Percentiles rank a stretch among this genome's conserved stretches.
These are phyloP conservation scores for Magnaporthiopsis poae DNA, from an alignment of 2,329 filamentous ascomycete genomes.

Conservation along the genomic window DNA sequence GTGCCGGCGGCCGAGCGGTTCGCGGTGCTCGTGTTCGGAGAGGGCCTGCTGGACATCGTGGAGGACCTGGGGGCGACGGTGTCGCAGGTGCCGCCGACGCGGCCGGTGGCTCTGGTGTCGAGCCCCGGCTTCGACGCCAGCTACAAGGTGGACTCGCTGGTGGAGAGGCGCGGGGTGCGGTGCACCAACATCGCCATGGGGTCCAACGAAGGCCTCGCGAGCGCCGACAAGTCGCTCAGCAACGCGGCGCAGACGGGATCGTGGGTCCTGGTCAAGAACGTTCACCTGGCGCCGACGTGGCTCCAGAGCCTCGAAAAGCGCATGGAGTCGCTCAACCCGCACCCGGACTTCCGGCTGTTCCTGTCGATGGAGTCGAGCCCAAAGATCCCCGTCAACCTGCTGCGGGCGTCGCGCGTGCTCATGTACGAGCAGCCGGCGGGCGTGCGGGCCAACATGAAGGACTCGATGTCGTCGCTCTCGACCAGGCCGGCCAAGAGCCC, in stretches of 20 bases:
- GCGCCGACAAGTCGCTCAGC: slow-evolving; percentile 88
- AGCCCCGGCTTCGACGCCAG: slow-evolving; percentile 95
- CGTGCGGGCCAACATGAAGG: slow-evolving; percentile 96
- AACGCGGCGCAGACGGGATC: slow-evolving; percentile 83
- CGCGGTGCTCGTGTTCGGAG: slow-evolving; percentile 73
- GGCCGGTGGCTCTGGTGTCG: slow-evolving; percentile 84
- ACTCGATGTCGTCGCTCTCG: slow-evolving; percentile 77
- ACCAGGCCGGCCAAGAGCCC: slow-evolving; percentile 68
- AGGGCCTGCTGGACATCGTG: slow-evolving; percentile 69
- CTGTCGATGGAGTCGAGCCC: slow-evolving; percentile 94
- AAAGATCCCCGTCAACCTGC: slow-evolving; percentile 91
- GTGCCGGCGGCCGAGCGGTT: slow-evolving; percentile 90
- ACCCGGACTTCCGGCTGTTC: slow-evolving; percentile 87
- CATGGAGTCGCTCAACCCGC: slow-evolving; percentile 87
- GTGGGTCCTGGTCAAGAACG: slow-evolving; percentile 98
- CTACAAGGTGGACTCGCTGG: slow-evolving; percentile 95
- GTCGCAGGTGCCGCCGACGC: slow-evolving; percentile 69
- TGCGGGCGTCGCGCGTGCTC: slow-evolving; percentile 83
- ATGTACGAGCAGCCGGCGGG: slow-evolving; percentile 98
- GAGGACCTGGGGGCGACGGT: slow-evolving; percentile 82
- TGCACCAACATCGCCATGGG: slow-evolving; percentile 99
- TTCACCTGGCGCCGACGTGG: slow-evolving; percentile 92
- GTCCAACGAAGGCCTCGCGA: slow-evolving; percentile 85
- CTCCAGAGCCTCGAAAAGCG: slow-evolving; percentile 94
- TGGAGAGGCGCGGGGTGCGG: slow-evolving; percentile 68